phyloP scores from a whole-genome alignment of 495 filamentous ascomycete genomes.

The Delitschia confertaspora region DNA sequence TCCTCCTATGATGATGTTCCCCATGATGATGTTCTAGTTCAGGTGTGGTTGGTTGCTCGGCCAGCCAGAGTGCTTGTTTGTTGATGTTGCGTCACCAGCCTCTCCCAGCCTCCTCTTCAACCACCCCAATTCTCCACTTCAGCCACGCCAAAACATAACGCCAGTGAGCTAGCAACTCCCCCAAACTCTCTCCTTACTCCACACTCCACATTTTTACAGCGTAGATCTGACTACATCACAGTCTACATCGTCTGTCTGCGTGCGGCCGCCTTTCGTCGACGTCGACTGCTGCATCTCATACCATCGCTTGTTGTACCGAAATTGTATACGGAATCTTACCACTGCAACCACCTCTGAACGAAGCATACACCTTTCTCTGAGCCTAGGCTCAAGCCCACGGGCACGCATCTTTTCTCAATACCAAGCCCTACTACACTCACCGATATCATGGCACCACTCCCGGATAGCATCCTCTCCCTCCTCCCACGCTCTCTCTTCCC shows the following conservation, averaged over 20 bases:
- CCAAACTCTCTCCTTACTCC: neutral
- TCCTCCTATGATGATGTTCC: too few species aligned
- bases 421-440: neutral
- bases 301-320: neutral
- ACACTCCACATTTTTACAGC: neutral
- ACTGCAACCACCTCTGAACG: neutral
- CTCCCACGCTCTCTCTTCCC: conserved; percentile 12
- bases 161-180: conserved; percentile 9
- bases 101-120: conserved; percentile 17
- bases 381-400: conserved; percentile 10
- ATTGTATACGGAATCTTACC: neutral
- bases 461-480: conserved; percentile 15
- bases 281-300: neutral
- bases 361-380: neutral
- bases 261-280: neutral
- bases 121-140: conserved; percentile 4
- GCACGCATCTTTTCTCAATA: neutral
- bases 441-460: conserved; percentile 12
- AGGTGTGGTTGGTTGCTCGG: too few species aligned
- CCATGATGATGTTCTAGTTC: too few species aligned
- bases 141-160: conserved; percentile 7
- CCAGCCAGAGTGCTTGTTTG: too few species aligned
- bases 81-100: too few species aligned
- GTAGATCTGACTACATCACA: conserved; percentile 1
- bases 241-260: conserved; percentile 1